Evolutionary conservation across 225 moss, liverwort and hornwort species (phyloP).

Genomic region (Marchantia polymorpha): DNA sequence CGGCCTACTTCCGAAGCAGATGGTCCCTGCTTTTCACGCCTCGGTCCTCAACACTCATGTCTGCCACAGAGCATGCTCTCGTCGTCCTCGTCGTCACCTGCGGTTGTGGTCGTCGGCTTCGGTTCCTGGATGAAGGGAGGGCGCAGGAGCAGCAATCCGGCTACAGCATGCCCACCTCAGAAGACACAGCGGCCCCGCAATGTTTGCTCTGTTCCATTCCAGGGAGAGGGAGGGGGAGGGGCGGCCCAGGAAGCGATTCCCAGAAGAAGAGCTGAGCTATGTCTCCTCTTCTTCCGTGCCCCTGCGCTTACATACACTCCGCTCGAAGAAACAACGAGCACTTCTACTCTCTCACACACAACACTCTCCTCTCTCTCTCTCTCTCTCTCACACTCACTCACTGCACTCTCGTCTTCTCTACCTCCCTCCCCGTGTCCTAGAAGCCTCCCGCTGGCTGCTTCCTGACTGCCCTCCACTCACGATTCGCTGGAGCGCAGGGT

Average conservation of each 20-base stretch:
- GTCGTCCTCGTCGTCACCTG: background rate
- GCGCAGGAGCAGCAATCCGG: background rate
- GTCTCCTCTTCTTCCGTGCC: conserved; percentile 4
- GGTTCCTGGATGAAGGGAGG: background rate
- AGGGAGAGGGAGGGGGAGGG: too few relatives aligned
- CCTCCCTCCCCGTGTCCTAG: background rate
- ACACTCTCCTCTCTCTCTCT: background rate
- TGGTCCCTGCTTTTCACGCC: conserved; percentile 11
- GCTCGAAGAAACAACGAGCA: too few relatives aligned
- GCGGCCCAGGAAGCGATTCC: background rate
- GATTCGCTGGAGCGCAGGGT: background rate
- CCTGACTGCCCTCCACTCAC: conserved; percentile 16
- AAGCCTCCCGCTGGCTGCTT: background rate
- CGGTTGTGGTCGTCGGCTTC: background rate
- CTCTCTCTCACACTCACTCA: background rate
- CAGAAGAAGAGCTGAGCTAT: background rate
- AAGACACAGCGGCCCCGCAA: background rate
- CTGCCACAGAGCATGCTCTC: background rate
- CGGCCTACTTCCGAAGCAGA: conserved; percentile 16
- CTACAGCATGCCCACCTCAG: conserved; percentile 3
- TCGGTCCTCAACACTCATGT: conserved; percentile 24
- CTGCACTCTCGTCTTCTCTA: conserved; percentile 11
- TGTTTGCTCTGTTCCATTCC: conserved; percentile 20
- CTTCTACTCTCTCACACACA: conserved; percentile 4
- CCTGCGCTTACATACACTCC: background rate